Evolutionary conservation across 495 filamentous ascomycete species (phyloP).

Genomic region (Lepidopterella palustris): DNA sequence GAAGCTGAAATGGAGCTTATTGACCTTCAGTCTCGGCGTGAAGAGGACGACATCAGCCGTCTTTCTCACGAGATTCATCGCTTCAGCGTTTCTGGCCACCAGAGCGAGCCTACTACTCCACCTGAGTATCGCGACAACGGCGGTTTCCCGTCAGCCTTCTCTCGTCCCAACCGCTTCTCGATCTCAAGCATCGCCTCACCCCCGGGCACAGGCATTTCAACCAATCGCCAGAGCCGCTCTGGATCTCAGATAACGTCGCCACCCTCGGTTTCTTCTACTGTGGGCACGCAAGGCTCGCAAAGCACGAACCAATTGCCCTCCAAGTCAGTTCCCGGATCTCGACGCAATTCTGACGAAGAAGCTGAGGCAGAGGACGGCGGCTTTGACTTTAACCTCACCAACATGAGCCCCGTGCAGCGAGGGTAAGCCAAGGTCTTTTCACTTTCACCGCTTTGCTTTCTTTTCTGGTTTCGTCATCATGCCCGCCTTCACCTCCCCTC

Average conservation of each 20-base stretch:
- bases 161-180: conserved; percentile 75
- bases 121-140: conserved; percentile 80
- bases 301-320: conserved; percentile 55
- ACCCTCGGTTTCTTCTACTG: conserved; percentile 48
- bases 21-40: conserved; percentile 70
- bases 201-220: conserved; percentile 46
- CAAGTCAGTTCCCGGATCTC: conserved; percentile 78
- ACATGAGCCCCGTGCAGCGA: conserved; percentile 54
- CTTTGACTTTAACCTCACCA: conserved; percentile 47
- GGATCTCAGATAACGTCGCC: conserved; percentile 65
- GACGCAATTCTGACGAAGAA: conserved; percentile 76
- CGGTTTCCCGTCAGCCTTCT: conserved; percentile 65
- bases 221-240: conserved; percentile 65
- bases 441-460: background rate
- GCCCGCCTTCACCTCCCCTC: too few relatives aligned
- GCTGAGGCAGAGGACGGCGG: conserved; percentile 46
- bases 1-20: conserved; percentile 82
- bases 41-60: conserved; percentile 74
- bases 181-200: conserved; percentile 75
- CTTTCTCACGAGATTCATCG: conserved; percentile 69
- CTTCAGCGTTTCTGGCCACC: conserved; percentile 57
- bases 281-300: conserved; percentile 27
- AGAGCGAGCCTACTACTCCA: conserved; percentile 94
- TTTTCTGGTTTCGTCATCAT: too few relatives aligned
- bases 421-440: conserved; percentile 57